Conservation (phyloP, 305 asterid genomes). For the Petunia hybrid region DNA sequence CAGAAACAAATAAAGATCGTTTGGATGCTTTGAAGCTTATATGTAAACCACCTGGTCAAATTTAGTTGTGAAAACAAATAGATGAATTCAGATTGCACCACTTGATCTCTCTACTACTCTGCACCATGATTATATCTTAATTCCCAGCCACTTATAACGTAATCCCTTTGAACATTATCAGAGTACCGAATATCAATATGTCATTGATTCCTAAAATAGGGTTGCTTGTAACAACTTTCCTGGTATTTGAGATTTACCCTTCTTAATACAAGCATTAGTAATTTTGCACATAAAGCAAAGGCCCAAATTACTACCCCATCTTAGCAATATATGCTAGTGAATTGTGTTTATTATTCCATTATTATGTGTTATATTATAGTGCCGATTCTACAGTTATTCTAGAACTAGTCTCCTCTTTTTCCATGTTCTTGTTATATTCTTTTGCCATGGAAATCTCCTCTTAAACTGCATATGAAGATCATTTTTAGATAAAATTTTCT, state of each 20-base stretch:
- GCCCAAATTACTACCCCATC: neutral
- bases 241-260: neutral
- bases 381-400: neutral
- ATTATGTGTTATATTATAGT: neutral
- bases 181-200: neutral
- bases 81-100: neutral
- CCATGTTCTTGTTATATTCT: slow-evolving; percentile 8
- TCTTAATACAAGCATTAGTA: neutral
- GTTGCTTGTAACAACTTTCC: neutral
- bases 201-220: neutral
- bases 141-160: neutral
- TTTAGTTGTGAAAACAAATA: neutral
- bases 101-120: neutral
- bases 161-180: neutral
- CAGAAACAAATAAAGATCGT: neutral
- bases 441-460: neutral
- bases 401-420: neutral
- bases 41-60: neutral
- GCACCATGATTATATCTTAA: slow-evolving; percentile 6
- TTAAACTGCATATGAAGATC: neutral
- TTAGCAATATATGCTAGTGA: neutral
- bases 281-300: neutral
- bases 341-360: neutral
- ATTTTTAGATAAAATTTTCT: neutral
- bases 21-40: slow-evolving; percentile 5